phyloP scores from a whole-genome alignment of 2,329 filamentous ascomycete genomes.

The Lachnum nothofagi region DNA sequence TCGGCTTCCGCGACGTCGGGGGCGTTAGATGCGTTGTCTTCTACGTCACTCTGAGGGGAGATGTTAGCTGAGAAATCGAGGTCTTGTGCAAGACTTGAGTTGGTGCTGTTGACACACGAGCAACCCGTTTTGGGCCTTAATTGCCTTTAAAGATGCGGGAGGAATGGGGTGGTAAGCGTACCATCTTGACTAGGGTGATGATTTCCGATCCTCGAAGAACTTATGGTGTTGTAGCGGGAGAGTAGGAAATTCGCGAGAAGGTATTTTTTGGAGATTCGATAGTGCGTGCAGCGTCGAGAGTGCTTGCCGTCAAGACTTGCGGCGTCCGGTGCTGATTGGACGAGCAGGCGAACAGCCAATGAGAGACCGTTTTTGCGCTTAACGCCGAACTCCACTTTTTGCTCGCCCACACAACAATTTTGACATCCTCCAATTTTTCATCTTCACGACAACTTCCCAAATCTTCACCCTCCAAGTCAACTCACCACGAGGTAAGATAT shows the following conservation, averaged over 20 bases:
- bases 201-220: conserved; percentile 32
- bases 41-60: conserved; percentile 95
- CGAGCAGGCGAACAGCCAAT: not conserved
- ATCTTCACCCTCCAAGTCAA: conserved; percentile 10
- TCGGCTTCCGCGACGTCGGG: conserved; percentile 75
- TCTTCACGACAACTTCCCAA: not conserved
- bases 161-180: conserved; percentile 8
- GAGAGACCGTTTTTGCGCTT: not conserved
- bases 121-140: too few relatives aligned
- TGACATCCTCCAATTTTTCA: conserved; percentile 1
- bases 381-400: not conserved
- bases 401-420: conserved; percentile 1
- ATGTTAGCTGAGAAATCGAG: too few relatives aligned
- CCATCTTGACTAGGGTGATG: conserved; percentile 28
- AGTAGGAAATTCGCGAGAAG: conserved; percentile 9
- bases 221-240: conserved; percentile 10
- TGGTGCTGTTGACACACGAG: too few relatives aligned
- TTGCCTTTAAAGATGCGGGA: too few relatives aligned
- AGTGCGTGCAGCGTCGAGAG: not conserved
- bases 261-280: conserved; percentile 6
- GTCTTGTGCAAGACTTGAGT: too few relatives aligned
- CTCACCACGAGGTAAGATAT: conserved; percentile 32
- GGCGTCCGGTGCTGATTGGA: not conserved
- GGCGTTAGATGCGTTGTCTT: conserved; percentile 76
- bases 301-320: too few relatives aligned